Base-by-base conservation (phyloP, 2,329 filamentous ascomycete species). In the Dactylonectria estremocensis region DNA sequence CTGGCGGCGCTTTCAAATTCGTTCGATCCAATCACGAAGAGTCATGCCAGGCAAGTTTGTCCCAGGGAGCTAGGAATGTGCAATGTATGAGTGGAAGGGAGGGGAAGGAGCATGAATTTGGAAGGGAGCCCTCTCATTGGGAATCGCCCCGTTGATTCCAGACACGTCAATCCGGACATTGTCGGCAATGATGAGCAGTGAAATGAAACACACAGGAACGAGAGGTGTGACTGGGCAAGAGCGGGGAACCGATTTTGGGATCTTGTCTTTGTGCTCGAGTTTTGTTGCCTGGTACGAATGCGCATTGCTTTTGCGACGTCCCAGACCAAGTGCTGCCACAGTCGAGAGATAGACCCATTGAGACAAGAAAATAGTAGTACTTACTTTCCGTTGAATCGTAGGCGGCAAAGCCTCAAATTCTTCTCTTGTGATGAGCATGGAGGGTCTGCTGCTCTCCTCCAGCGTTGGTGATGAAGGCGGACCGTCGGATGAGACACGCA, bases 311-410 rank as follows among this genome's bases (percentile, higher is more conserved):
- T 45, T 55, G 49, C 22, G 37, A 22, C 49, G n/a, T 57, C 45
- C 22, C 46, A 28, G 45, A 33, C 45, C 33, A 37, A 48, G 58
- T 46, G 35, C 24, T 20, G 33, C 59, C 48, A 18, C 31, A 55
- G 46, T 37, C 52, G n/a, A 43, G 31, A 49, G 46, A 56, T 45
- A 56, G 11, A 20, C 54, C 13, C 13, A 22, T 7, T 46, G 22
- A 54, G 5, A 28, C 35, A 48, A 61, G n/a, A 28, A 62, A 48
- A 22, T 31, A 13, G n/a, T 22, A 13, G 18, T 63, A 82, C 87
- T 83, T 80, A 90, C 88, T 82, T 90, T 90, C 78, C 87, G 83
- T 74, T 86, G 83, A 60, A 90, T 83, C 16, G 86, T 86, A 24
- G 85, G 85, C 20, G 88, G 88, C 11, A 89, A 79, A 46, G 84